Base-by-base conservation (phyloP, 306 rosid genomes). In the Dryas alaskensis region DNA sequence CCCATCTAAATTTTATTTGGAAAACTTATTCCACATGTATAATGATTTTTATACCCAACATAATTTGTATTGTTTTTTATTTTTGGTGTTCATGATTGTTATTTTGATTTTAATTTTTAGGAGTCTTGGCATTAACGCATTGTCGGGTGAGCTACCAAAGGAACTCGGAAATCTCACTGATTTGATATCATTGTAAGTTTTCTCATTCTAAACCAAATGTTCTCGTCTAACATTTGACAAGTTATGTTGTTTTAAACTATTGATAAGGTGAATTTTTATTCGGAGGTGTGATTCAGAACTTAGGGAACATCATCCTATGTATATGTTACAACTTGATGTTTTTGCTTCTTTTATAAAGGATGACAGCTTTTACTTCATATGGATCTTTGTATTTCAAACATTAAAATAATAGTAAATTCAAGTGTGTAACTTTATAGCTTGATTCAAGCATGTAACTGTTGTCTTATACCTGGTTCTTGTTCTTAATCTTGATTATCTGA, bases 111-210 rank as follows among this genome's bases (percentile, higher is more conserved):
- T 11, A 10, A 67, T 51, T 52, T 10, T 54, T 73, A 90, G 96
- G 90, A 25, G n/a, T 60, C 0, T 92, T 17, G 90, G 89, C 77
- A 78, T 79, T 66, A 92, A 92, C 81, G 73, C 86, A 48, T 76
- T 90, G 14, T 90, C 97, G 25, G 92, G 98, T 57, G 83, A 78
- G 83, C 81, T 90, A 73, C 98, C 98, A 1, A 89, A 83, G 81
- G 96, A 87, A 75, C 74, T 92, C 43, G 89, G 92, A 69, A 53
- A 79, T 46, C 97, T 90, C 43, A 81, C 88, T 4, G 71, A 81
- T 17, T 61, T 92, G 67, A 6, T 0, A 46, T 0, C 12, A 60
- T 45, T 92, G 97, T 92, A 84, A 51, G 97, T 78, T 72, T 72
- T 5, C 54, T 52, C 22, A 63, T 66, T 44, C 44, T 43, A 17